Evolutionary conservation across 176 grass and related monocot genomes (phyloP).

Genomic region (Oryza officinalis): DNA sequence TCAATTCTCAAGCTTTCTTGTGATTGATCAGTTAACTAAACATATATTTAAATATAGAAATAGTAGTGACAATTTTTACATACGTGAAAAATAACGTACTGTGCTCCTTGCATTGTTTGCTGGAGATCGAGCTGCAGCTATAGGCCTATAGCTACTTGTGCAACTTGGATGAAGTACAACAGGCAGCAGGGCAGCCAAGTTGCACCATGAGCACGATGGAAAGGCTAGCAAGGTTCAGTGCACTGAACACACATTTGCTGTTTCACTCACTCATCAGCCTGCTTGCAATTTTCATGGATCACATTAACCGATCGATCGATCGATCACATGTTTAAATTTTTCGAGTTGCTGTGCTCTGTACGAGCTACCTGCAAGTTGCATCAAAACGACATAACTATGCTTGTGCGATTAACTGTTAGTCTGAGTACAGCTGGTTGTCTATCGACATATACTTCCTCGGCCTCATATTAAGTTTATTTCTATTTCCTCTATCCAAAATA

Average conservation of each 20-base stretch:
- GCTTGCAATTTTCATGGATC: neutral
- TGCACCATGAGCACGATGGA: slow-evolving; percentile 1
- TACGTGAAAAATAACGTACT: neutral
- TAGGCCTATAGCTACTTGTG: neutral
- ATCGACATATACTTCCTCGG: too few species aligned
- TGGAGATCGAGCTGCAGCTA: neutral
- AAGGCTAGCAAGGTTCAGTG: slow-evolving; percentile 35
- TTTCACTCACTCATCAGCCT: slow-evolving; percentile 4
- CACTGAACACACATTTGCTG: slow-evolving; percentile 25
- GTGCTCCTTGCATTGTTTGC: neutral
- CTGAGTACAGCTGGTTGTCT: neutral
- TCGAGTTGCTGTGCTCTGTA: neutral
- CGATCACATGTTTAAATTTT: neutral
- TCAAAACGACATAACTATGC: neutral
- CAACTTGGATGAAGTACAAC: slow-evolving; percentile 5
- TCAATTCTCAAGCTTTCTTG: neutral
- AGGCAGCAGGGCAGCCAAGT: slow-evolving; percentile 19
- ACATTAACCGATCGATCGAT: neutral
- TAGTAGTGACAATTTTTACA: neutral
- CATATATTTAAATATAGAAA: neutral
- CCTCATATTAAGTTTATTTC: too few species aligned
- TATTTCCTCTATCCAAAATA: too few species aligned
- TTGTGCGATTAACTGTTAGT: neutral
- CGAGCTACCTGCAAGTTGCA: neutral
- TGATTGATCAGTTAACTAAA: neutral